These are phyloP conservation scores for Coemansia nantahalensis DNA, from an alignment of 192 early-diverging fungal genomes.

Conservation along the genomic window DNA sequence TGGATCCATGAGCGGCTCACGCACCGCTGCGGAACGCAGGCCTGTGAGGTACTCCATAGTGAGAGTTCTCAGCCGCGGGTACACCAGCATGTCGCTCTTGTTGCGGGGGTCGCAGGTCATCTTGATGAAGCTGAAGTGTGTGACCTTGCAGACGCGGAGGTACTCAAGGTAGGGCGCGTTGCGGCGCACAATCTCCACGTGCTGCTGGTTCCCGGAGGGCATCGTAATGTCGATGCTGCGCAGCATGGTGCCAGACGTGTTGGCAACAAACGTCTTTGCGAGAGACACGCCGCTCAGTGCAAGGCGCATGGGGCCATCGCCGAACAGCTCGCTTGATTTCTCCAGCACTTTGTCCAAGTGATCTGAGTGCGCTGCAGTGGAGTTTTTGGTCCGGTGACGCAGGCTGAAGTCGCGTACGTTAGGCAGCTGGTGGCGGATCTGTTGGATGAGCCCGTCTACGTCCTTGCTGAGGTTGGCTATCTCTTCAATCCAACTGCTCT, in stretches of 20 bases:
- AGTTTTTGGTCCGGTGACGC: no score
- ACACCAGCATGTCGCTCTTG: constrained; percentile 9
- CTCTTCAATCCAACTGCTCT: no score
- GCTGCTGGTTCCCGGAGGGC: constrained; percentile 9
- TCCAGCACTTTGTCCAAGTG: not conserved
- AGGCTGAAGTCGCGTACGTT: no score
- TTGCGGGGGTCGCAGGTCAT: constrained; percentile 5
- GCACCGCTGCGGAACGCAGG: not conserved
- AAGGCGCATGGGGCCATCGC: constrained; percentile 4
- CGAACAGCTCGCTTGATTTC: not conserved
- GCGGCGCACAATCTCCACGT: constrained; percentile 7
- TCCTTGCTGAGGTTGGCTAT: no score
- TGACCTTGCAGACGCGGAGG: constrained; percentile 8
- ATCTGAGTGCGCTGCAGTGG: no score
- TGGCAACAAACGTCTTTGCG: constrained; percentile 4
- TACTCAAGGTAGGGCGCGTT: constrained; percentile 20
- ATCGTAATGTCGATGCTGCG: constrained; percentile 20
- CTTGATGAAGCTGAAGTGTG: constrained; percentile 11
- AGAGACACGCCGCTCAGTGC: not conserved
- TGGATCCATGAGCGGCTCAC: constrained; percentile 8
- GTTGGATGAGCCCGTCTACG: no score
- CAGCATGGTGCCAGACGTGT: constrained; percentile 5
- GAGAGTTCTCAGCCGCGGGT: constrained; percentile 24
- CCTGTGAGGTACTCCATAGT: constrained; percentile 4
- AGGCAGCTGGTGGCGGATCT: no score